Conservation (phyloP, 257 asterid genomes). For the Scutellaria minor region DNA sequence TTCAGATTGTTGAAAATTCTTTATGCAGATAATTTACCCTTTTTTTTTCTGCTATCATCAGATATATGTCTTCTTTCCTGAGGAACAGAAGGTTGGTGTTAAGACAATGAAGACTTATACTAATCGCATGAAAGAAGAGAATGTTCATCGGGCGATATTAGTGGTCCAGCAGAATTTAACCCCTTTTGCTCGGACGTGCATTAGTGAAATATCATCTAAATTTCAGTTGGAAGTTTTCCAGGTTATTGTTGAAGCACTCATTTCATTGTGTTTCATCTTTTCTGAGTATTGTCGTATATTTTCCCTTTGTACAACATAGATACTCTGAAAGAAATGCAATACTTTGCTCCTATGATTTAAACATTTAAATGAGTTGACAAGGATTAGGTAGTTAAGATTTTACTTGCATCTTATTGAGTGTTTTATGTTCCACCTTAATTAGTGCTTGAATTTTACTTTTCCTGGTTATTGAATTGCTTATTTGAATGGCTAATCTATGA, state of each 20-base stretch:
- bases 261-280: conserved; percentile 13
- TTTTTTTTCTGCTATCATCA: conserved; percentile 36
- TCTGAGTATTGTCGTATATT: conserved; percentile 4
- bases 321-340: conserved; percentile 1
- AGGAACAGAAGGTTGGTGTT: conserved; percentile 79
- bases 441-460: neutral
- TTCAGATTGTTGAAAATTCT: neutral
- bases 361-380: conserved; percentile 6
- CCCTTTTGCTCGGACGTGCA: conserved; percentile 63
- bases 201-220: conserved; percentile 74
- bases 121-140: conserved; percentile 70
- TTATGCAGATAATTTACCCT: neutral
- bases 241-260: conserved; percentile 48
- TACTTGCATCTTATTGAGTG: neutral
- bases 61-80: conserved; percentile 89
- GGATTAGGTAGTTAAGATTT: neutral
- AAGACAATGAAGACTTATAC: conserved; percentile 72
- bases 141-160: conserved; percentile 68
- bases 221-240: conserved; percentile 86
- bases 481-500: neutral
- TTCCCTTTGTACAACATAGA: neutral
- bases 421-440: neutral
- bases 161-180: conserved; percentile 85
- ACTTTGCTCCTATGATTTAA: neutral
- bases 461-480: neutral